Evolutionary conservation across 768 basidiomycete species (phyloP).

Genomic region (Pleurotus citrinopileatus): DNA sequence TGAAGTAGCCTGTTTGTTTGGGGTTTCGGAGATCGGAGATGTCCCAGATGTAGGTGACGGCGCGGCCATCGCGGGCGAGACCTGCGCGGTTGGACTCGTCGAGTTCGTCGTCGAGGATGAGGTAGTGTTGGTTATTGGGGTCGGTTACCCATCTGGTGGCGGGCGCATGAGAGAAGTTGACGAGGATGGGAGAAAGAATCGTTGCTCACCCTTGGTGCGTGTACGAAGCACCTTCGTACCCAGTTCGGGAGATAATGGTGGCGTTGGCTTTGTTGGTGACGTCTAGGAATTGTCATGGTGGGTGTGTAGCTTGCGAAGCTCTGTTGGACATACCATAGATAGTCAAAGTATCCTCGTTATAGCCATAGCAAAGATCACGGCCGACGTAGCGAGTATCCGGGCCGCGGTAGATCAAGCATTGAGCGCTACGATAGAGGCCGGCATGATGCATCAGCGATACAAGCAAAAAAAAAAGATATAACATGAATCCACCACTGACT

Average conservation of each 20-base stretch:
- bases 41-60: constrained; percentile 29
- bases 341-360: constrained; percentile 28
- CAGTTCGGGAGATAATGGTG: constrained; percentile 23
- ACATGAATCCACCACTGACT: constrained; percentile 10
- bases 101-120: constrained; percentile 27
- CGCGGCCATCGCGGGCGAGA: constrained; percentile 19
- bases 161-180: no score
- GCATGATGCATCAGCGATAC: not conserved
- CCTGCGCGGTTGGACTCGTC: constrained; percentile 20
- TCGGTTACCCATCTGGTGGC: constrained; percentile 20
- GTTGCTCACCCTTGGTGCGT: constrained; percentile 30
- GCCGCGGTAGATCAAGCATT: constrained; percentile 27
- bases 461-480: not conserved
- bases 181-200: not conserved
- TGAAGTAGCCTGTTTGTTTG: constrained; percentile 25
- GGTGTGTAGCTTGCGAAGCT: not conserved
- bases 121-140: constrained; percentile 22
- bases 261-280: constrained; percentile 19
- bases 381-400: constrained; percentile 25
- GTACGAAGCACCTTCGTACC: constrained; percentile 28
- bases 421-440: constrained; percentile 16
- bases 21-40: constrained; percentile 23
- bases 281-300: constrained; percentile 3
- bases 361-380: constrained; percentile 26
- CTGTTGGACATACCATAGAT: constrained; percentile 16